Conservation (phyloP, 2,329 filamentous ascomycete species). For the Coniochaeta hoffmannii region DNA sequence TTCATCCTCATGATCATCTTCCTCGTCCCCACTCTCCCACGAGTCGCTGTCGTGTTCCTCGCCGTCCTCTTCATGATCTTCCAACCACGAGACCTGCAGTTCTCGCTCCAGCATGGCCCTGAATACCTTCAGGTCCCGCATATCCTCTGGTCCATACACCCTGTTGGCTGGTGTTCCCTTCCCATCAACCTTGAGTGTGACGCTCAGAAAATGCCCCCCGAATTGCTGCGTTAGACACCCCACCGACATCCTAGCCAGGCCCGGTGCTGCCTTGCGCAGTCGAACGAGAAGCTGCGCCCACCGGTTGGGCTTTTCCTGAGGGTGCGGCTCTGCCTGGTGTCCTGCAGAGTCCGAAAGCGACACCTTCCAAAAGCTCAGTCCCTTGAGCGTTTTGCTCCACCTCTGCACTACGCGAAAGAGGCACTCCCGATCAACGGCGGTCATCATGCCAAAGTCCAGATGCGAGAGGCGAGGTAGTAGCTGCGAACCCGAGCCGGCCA, state of each 20-base stretch:
- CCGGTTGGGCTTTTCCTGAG: background rate
- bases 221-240: background rate
- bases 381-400: background rate
- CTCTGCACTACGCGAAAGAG: background rate
- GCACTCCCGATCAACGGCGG: too few relatives aligned
- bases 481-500: background rate
- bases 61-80: too few relatives aligned
- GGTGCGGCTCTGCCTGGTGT: background rate
- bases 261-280: background rate
- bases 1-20: too few relatives aligned
- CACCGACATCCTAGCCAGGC: background rate
- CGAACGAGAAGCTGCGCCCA: background rate
- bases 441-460: background rate
- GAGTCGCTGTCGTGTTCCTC: too few relatives aligned
- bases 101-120: background rate
- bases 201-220: background rate
- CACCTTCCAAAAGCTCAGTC: background rate
- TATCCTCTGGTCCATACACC: background rate
- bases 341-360: background rate
- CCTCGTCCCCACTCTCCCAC: too few relatives aligned
- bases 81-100: background rate
- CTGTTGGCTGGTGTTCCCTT: background rate
- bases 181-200: background rate
- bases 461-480: background rate
- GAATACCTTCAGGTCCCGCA: background rate